These are phyloP conservation scores for Dryadomyces quercus-mongolicae DNA, from an alignment of 2,329 filamentous ascomycete species.

Conservation along the genomic window DNA sequence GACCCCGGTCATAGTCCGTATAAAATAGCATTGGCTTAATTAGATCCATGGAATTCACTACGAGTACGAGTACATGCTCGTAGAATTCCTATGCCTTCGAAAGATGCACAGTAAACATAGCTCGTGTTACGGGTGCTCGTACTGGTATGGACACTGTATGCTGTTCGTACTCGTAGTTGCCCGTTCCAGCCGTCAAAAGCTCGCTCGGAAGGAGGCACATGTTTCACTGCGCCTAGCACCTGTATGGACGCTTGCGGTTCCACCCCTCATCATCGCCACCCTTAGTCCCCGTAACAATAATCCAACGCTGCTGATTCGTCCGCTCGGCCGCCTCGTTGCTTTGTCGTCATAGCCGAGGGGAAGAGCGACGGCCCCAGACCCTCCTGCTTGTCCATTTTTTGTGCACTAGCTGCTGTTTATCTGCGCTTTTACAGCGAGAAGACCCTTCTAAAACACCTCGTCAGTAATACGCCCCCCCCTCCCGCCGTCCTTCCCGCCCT, in stretches of 20 bases:
- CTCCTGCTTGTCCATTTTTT: background rate
- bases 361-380: constrained; percentile 5
- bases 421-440: constrained; percentile 8
- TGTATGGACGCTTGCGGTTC: constrained; percentile 6
- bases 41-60: too few relatives aligned
- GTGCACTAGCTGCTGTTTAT: constrained; percentile 8
- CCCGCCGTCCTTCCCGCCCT: constrained; percentile 8
- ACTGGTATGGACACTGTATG: too few relatives aligned
- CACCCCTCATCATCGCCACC: constrained; percentile 1
- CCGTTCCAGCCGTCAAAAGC: too few relatives aligned
- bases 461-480: background rate
- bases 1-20: background rate
- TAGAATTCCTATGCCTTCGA: too few relatives aligned
- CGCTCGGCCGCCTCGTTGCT: constrained; percentile 12
- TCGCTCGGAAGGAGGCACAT: background rate
- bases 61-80: too few relatives aligned
- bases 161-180: background rate
- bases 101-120: too few relatives aligned
- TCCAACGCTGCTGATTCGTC: constrained; percentile 16
- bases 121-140: background rate
- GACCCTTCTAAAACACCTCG: constrained; percentile 21
- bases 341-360: constrained; percentile 19
- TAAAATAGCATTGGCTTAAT: background rate
- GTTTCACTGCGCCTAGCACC: background rate
- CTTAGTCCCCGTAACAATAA: constrained; percentile 12